Conservation (phyloP, 2,329 filamentous ascomycete species). For the Fusarium vanettenii region DNA sequence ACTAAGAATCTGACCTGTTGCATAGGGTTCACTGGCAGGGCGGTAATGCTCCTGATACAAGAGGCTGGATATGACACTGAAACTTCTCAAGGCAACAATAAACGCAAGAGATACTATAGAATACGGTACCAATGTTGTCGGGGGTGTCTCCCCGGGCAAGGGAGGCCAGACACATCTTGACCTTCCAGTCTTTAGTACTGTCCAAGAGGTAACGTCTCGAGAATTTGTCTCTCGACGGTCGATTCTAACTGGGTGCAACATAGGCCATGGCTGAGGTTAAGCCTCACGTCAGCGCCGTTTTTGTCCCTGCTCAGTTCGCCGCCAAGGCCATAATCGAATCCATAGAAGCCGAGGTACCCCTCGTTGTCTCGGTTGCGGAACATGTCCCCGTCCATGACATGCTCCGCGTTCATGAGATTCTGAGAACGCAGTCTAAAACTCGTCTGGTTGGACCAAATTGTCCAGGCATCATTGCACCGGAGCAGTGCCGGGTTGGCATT, state of each 20-base stretch:
- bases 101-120: conserved; percentile 53
- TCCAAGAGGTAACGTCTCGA: conserved; percentile 42
- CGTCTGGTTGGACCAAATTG: conserved; percentile 84
- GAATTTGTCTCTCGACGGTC: accelerated
- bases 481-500: conserved; percentile 66
- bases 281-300: conserved; percentile 79
- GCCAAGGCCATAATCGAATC: conserved; percentile 77
- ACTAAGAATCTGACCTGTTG: too few species aligned
- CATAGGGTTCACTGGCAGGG: conserved; percentile 53
- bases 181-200: conserved; percentile 51
- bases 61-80: neutral
- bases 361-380: conserved; percentile 83
- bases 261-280: conserved; percentile 50
- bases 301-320: conserved; percentile 75
- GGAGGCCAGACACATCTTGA: conserved; percentile 48
- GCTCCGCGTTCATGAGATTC: conserved; percentile 75
- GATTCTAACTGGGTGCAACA: neutral
- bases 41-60: conserved; percentile 38
- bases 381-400: conserved; percentile 84
- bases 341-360: conserved; percentile 80
- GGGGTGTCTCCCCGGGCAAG: conserved; percentile 53
- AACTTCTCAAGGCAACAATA: conserved; percentile 46
- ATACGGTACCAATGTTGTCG: conserved; percentile 53
- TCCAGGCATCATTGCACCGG: conserved; percentile 81
- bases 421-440: conserved; percentile 77